Percentiles rank a stretch among this genome's conserved stretches.
phyloP scores from a whole-genome alignment of 1,284 basidiomycete genomes.

The Pterula multifida region DNA sequence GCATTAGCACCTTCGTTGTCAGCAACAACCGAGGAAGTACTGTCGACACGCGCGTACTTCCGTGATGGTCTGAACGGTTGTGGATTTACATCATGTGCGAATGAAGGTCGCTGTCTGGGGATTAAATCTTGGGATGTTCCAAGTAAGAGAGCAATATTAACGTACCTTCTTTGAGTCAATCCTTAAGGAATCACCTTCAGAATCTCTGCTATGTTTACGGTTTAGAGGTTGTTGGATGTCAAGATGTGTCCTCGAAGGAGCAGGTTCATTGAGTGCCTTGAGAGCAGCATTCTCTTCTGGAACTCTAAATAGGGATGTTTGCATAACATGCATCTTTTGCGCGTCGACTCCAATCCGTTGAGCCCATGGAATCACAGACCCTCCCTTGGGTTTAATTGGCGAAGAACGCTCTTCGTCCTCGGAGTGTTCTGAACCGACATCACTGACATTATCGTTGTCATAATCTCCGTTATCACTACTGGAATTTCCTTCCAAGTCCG shows the following conservation, averaged over 20 bases:
- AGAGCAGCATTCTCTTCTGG: constrained; percentile 57
- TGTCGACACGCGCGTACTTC: constrained; percentile 60
- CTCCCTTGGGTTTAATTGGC: constrained; percentile 12
- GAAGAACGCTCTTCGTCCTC: constrained; percentile 6
- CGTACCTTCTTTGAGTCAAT: constrained; percentile 53
- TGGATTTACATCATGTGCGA: constrained; percentile 59
- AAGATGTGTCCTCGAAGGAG: constrained; percentile 16
- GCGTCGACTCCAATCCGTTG: constrained; percentile 64
- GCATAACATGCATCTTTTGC: constrained; percentile 86
- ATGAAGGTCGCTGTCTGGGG: constrained; percentile 55
- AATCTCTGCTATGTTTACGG: constrained; percentile 68
- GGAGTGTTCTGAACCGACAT: background rate
- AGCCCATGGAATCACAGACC: constrained; percentile 42
- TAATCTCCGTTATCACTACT: constrained; percentile 5
- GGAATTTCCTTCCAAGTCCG: constrained; percentile 16
- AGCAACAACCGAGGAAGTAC: constrained; percentile 46
- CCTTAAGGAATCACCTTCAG: constrained; percentile 53
- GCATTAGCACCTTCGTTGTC: constrained; percentile 55
- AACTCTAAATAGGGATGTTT: constrained; percentile 71
- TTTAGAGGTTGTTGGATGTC: constrained; percentile 28
- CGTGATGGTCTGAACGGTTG: constrained; percentile 52
- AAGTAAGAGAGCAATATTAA: constrained; percentile 4
- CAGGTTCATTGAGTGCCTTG: constrained; percentile 30
- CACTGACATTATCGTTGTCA: background rate
- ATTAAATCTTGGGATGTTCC: too few species aligned